Evolutionary conservation across 768 basidiomycete genomes (phyloP), one percentile per base, ranked within the genome.

Genomic region (Gyrodon lividus): DNA sequence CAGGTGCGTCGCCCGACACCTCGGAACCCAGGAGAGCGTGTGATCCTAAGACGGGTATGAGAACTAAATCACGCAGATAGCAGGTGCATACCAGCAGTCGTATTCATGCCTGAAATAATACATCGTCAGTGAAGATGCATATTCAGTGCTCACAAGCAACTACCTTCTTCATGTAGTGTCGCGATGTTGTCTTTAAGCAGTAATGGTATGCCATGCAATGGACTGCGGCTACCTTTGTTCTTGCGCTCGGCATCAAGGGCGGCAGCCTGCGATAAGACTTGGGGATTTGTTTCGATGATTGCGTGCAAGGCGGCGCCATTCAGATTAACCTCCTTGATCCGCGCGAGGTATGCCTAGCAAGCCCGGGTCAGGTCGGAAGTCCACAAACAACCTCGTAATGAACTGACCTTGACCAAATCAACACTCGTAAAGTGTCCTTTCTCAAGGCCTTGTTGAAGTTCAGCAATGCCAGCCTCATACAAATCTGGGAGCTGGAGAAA

Each of bases 311-410:
- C 69, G 6, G 83, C 75, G 0, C 84, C 83, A 51, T 80, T 68
- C 23, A 78, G 55, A 59, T 87, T 86, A 19, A 86, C 85, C 57
- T 86, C 83, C 12, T 83, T 80, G 26, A 86, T 84, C 1, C 84
- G 75, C 8, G 80, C 77, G 56, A 85, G 73, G 62, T 87, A 86
- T 2, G 82, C 82, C 84, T 87, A 55, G 9, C 24, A 8, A 51
- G 28, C 9, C 13, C 7, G 8, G 26, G 46, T 43, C 28, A 31
- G 5, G 22, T 6, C 2, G 16, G 28, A 22, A 44, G 40, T 40
- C 8, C 5, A 26, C 23, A 30, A 31, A 44, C 12, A 22, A 2
- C 6, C 1, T n/a, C 4, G 19, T 1, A 22, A 4, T 19, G 9
- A 19, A 48, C 46, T 30, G 35, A 81, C 84, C 72, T 82, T 83